Evolutionary conservation across 2,329 filamentous ascomycete species (phyloP).

Genomic region (Setomelanomma holmii): DNA sequence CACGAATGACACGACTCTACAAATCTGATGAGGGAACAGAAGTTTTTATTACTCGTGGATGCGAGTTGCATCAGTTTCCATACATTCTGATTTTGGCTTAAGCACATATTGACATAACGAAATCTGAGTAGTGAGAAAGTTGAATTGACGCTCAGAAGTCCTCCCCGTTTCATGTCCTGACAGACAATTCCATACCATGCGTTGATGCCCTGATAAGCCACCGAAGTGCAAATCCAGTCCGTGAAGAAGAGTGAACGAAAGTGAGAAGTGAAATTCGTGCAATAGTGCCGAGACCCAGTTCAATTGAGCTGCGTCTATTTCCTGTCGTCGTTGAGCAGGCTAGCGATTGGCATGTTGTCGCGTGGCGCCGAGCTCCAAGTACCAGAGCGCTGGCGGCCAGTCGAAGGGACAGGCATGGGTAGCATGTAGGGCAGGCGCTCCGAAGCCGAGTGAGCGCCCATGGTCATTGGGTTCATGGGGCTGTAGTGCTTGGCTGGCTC

Average conservation of each 20-base stretch:
- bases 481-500: constrained; percentile 43
- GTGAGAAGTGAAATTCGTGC: constrained; percentile 17
- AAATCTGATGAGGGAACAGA: too few species aligned
- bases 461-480: constrained; percentile 38
- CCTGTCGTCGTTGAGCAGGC: constrained; percentile 49
- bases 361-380: constrained; percentile 47
- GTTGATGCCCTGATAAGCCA: neutral
- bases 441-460: constrained; percentile 39
- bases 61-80: too few species aligned
- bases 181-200: neutral
- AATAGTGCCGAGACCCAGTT: neutral
- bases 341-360: constrained; percentile 50
- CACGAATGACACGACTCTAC: too few species aligned
- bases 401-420: constrained; percentile 47
- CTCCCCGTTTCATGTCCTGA: too few species aligned
- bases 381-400: constrained; percentile 36
- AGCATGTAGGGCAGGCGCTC: constrained; percentile 47
- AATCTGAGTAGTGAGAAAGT: neutral
- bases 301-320: constrained; percentile 21
- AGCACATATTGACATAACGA: neutral
- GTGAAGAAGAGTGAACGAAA: constrained; percentile 17
- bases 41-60: too few species aligned
- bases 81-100: neutral
- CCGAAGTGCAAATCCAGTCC: constrained; percentile 2
- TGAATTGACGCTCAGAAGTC: too few species aligned